phyloP scores from a whole-genome alignment of 192 early-diverging fungal species.

The Dispira simplex region DNA sequence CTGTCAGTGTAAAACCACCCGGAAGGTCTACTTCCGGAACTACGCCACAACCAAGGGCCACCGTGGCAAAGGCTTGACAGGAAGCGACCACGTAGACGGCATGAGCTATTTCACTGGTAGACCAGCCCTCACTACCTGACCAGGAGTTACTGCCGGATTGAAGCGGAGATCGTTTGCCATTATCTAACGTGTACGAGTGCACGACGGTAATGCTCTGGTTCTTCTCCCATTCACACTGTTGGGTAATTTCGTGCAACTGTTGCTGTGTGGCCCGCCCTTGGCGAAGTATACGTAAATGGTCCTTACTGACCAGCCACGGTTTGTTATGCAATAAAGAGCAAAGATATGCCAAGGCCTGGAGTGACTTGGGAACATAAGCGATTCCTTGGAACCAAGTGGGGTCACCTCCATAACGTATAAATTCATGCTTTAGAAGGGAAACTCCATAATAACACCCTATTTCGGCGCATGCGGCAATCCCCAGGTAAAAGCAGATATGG shows the following conservation, averaged over 20 bases:
- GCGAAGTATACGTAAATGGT: neutral
- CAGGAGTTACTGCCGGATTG: neutral
- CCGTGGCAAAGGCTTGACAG: neutral
- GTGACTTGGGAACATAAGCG: neutral
- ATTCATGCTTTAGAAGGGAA: neutral
- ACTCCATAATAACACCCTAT: slow-evolving; percentile 1
- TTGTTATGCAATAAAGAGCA: neutral
- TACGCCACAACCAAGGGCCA: slow-evolving; percentile 4
- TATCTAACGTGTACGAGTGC: neutral
- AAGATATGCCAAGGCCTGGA: neutral
- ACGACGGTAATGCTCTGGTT: neutral
- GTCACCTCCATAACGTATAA: neutral
- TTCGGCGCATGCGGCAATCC: slow-evolving; percentile 1
- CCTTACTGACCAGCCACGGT: neutral
- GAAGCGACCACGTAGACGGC: neutral
- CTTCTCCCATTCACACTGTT: neutral
- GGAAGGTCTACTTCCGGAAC: slow-evolving; percentile 8
- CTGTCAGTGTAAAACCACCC: neutral
- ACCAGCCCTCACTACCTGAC: neutral
- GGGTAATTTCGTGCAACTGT: neutral
- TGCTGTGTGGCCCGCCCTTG: neutral
- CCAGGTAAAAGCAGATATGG: neutral
- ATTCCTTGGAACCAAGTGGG: neutral
- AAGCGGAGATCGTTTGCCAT: neutral
- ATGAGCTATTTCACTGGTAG: neutral